Base-by-base conservation (phyloP, 371 early-diverging fungal species). In the Mortierella sp. region DNA sequence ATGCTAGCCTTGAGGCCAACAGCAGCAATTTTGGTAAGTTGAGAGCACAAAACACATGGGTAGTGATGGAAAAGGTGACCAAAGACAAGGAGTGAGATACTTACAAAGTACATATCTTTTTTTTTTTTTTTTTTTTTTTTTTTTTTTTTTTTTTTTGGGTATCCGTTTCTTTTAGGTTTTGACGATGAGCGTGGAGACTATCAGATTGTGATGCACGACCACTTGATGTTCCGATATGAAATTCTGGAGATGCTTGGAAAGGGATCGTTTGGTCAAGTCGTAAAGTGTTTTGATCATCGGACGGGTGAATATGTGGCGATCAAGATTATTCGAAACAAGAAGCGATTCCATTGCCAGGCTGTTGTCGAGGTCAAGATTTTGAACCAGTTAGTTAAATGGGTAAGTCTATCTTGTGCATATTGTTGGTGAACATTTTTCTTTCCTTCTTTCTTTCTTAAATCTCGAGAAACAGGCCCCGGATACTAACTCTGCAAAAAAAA, bases 181-280 rank as follows among this genome's bases (percentile, higher is more conserved):
- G 98, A 97, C 79, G 98, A 98, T 84, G 90, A 96, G 59, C 91
- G 95, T 5, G 98, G 98, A 5, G 98, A 98, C 71, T 97, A 97
- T 66, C 84, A 92, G 56, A 88, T 96, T 19, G 89, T 92, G 25
- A 83, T 86, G 57, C 91, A 93, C 70, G 98, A 98, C 82, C 98
- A 98, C 79, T 72, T 98, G 46, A 86, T 86, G 56, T 98, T 95
- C 76, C 90, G 99, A 1, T 98, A 97, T 80, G 97, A 97, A 75
- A 87, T 98, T 25, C 50, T 96, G 46, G 93, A 92, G 16, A 83
- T 93, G 45, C 82, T 99, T 3, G 99, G 99, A 46, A 94, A 95
- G 81, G 99, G 99, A 1, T 96, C 97, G 4, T 99, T 99, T 86
- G 99, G 99, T 12, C 98, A 99, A 76, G 99, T 99, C 0, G 89